Base-by-base conservation (phyloP, 2,329 filamentous ascomycete species). In the Fonsecaea nubica region DNA sequence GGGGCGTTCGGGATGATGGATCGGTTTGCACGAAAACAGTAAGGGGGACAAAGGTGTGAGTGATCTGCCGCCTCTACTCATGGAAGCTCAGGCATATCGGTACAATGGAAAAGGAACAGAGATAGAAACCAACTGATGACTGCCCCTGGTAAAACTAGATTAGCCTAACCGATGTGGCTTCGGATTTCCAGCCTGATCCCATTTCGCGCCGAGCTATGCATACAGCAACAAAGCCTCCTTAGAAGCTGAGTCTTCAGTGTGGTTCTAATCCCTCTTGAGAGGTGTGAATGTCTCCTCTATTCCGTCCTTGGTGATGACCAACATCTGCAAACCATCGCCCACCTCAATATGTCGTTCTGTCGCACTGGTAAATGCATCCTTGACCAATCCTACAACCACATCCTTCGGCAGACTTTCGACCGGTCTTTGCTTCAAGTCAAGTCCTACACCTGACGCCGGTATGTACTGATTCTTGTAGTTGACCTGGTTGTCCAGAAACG, bases 391-490 rank as follows among this genome's bases (percentile, higher is more conserved):
- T 82, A 96, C 91, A 33, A 96, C 94, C 67, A 90, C 88, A 62
- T 86, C 81, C 62, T 69, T 62, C 4, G 69, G 65, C 76, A 98
- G 82, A 59, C 92, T 91, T 75, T 89, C 84, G 32, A 84, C 78
- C 68, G 77, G 77, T 68, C 77, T 79, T 80, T 90, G 87, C 82
- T 91, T 82, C 74, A 97, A 82, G 62, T 89, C 90, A 80, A 97
- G 91, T 52, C 94, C 94, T 67, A 87, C 86, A 64, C 92, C 93
- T 74, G 91, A 94, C 55, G 90, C 92, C 10, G 94, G 93, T 63
- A 95, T 85, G 78, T 97, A 96, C 84, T 97, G 94, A 80, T 99
- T 99, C 87, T 97, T 99, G 85, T 94, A 94, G 83, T 98, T 98
- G 84, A 99, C 95, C 82, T 99, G 96, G 80, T 99, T 99, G 80